Percentiles rank a stretch among this genome's conserved stretches.
phyloP scores from a whole-genome alignment of 1,284 basidiomycete genomes.

The Coriolopsis trogii region DNA sequence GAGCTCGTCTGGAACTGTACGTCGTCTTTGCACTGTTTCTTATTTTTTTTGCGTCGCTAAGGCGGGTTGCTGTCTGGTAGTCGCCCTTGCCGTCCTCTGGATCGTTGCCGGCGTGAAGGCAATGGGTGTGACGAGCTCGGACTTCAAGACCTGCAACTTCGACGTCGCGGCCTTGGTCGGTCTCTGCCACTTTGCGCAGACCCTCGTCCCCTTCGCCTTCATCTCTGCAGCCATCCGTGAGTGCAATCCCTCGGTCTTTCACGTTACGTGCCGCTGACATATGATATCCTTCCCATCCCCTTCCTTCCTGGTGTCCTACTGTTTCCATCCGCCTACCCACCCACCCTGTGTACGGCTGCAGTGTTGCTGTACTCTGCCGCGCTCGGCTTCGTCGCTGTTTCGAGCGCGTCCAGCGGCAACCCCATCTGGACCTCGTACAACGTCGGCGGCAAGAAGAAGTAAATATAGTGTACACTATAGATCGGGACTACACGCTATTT shows the following conservation, averaged over 20 bases:
- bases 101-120: slow-evolving; percentile 8
- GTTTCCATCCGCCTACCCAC: background rate
- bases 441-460: slow-evolving; percentile 4
- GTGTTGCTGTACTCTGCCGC: slow-evolving; percentile 2
- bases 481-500: too few species aligned
- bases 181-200: slow-evolving; percentile 4
- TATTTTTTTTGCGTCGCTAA: background rate
- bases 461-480: background rate
- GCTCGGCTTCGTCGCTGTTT: background rate
- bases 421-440: slow-evolving; percentile 10
- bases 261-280: too few species aligned
- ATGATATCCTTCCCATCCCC: too few species aligned
- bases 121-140: background rate
- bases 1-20: slow-evolving; percentile 9
- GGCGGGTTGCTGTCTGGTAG: background rate
- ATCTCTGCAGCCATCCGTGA: slow-evolving; percentile 4
- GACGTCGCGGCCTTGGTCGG: background rate
- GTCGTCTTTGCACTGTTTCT: background rate
- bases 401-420: slow-evolving; percentile 2
- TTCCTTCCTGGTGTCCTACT: background rate
- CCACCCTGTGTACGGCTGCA: background rate
- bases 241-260: background rate
- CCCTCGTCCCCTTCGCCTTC: slow-evolving; percentile 3
- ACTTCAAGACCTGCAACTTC: slow-evolving; percentile 7
- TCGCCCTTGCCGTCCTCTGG: slow-evolving; percentile 2